Conservation (phyloP, 2,329 filamentous ascomycete genomes). For the Scopulariopsis brevicaulis region DNA sequence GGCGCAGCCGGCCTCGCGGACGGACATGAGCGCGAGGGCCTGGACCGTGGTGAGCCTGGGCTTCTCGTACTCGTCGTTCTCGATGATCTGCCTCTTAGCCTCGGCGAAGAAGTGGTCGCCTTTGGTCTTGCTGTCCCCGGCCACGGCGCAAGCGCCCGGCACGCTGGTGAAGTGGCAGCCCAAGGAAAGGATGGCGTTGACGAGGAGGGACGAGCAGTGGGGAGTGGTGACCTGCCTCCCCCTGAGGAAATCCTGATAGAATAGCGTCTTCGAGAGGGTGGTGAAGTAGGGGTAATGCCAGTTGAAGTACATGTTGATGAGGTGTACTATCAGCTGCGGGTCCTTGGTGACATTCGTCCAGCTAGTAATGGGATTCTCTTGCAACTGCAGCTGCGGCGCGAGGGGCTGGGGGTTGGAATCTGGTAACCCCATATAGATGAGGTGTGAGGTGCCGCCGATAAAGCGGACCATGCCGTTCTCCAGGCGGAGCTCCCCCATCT, state of each 20-base stretch:
- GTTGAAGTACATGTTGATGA: slow-evolving; percentile 95
- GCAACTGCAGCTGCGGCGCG: slow-evolving; percentile 31
- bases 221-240: slow-evolving; percentile 52
- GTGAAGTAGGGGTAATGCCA: slow-evolving; percentile 98
- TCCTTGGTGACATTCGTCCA: slow-evolving; percentile 86
- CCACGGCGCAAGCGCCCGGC: slow-evolving; percentile 57
- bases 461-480: slow-evolving; percentile 84
- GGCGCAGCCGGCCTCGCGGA: slow-evolving; percentile 87
- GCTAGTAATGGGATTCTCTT: slow-evolving; percentile 62
- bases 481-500: slow-evolving; percentile 83
- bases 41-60: slow-evolving; percentile 84
- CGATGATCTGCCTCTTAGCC: slow-evolving; percentile 78
- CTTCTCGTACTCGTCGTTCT: slow-evolving; percentile 88
- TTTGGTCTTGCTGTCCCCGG: slow-evolving; percentile 70
- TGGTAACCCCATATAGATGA: slow-evolving; percentile 63
- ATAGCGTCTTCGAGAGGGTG: slow-evolving; percentile 73
- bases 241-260: slow-evolving; percentile 72
- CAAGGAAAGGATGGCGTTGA: slow-evolving; percentile 87
- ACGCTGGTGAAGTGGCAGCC: slow-evolving; percentile 87
- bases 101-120: slow-evolving; percentile 95
- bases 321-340: slow-evolving; percentile 65
- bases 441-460: slow-evolving; percentile 86
- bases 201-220: slow-evolving; percentile 81
- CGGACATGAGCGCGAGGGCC: slow-evolving; percentile 89
- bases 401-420: slow-evolving; percentile 27